Evolutionary conservation across 768 basidiomycete genomes (phyloP), one percentile per base, ranked within the genome.

Genomic region (Boletus vermiculosoides): DNA sequence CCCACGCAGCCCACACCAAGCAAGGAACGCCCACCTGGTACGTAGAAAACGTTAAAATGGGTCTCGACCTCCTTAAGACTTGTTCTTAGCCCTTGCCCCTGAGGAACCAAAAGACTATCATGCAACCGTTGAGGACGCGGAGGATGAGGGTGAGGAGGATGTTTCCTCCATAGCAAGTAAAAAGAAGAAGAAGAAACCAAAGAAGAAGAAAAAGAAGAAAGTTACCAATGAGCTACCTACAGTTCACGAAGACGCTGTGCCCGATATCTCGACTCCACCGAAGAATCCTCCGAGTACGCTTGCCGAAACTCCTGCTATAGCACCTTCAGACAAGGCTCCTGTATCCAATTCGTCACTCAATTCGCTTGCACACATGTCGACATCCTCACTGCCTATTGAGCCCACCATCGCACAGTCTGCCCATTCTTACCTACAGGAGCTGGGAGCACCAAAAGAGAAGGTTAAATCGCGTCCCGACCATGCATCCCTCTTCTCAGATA

Each of bases 181-280:
- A 45, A 89, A 90, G 76, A 90, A 88, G 70, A 88, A 90, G 71
- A 67, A 61, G 37, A 61, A 58, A 18, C 86, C 86, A 70, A 87
- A 87, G 73, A 89, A 88, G 63, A 90, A 87, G 76, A 91, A 89
- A 69, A 89, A 86, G 72, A 84, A 82, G 70, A 81, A 62, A 47
- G 56, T 8, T 13, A 41, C 36, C 2, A 56, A 51, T 31, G 61
- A 65, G 25, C 23, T 62, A 22, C 58, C 62, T 11, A 65, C 67
- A 8, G 63, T 68, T 55, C 62, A 67, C 52, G 66, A 66, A 45
- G 62, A 62, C 49, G 15, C 58, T 50, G 49, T 55, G 1, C 54
- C 62, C 20, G 47, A 37, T 7, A n/a, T 63, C 39, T 47, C 65
- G 16, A 58, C 69, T 5, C 48, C 66, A 23, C 55, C 66, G 22